phyloP scores from a whole-genome alignment of 768 basidiomycete species.

The Suillus cothurnatus region DNA sequence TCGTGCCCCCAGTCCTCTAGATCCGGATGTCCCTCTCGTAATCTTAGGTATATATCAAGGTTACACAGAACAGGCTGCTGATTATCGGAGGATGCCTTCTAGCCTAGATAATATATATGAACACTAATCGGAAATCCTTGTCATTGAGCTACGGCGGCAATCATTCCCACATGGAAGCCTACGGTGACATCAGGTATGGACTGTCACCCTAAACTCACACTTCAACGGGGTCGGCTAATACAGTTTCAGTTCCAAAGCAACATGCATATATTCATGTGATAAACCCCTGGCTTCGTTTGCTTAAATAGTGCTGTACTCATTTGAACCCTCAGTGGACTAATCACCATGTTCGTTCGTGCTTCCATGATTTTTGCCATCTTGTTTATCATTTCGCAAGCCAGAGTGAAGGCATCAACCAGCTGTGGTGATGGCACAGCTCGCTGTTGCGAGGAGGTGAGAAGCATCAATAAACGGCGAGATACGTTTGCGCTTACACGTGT shows the following conservation, averaged over 20 bases:
- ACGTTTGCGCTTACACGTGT: background rate
- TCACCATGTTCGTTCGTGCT: background rate
- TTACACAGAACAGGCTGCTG: too few species aligned
- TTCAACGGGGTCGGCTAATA: background rate
- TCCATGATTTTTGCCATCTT: background rate
- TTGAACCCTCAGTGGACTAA: background rate
- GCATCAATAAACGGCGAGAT: background rate
- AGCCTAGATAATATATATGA: background rate
- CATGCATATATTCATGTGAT: background rate
- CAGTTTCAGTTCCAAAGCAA: background rate
- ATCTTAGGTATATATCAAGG: too few species aligned
- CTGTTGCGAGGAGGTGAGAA: background rate
- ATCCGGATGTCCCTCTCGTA: too few species aligned
- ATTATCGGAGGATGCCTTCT: too few species aligned
- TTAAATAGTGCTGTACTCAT: background rate
- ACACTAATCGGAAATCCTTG: background rate
- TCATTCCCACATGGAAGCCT: background rate
- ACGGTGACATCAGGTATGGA: background rate
- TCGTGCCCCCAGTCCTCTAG: too few species aligned
- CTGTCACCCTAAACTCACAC: background rate
- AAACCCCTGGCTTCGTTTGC: background rate
- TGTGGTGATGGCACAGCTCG: background rate
- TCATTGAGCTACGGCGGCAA: background rate
- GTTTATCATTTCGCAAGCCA: background rate
- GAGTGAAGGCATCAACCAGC: background rate